Base-by-base conservation (phyloP, 768 basidiomycete species). In the Amanita inopinata region DNA sequence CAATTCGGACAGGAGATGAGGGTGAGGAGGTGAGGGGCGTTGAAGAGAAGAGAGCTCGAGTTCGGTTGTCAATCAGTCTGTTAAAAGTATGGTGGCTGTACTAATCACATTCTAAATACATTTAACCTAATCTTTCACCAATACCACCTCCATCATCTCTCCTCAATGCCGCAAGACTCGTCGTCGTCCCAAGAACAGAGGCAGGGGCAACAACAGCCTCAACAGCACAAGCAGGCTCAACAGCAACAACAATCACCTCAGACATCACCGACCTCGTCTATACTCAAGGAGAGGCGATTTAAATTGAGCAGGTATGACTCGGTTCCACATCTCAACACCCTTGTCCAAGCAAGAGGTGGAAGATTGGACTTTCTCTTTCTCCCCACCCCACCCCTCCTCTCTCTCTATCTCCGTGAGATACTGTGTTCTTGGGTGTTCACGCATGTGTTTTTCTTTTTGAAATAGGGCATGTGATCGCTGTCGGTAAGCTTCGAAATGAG, bases 401-500 rank as follows among this genome's bases (percentile, higher is more conserved):
- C n/a, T n/a, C n/a, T n/a, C n/a, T n/a, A n/a, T n/a, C n/a, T n/a
- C n/a, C 27, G 27, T 28, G 27, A 7, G 7, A 7, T 28, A n/a
- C n/a, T 7, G 7, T 28, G 27, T 7, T 28, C n/a, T 7, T 28
- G n/a, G 7, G 27, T 28, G 27, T 18, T 32, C 41, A n/a, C n/a
- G n/a, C n/a, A n/a, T n/a, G n/a, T n/a, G n/a, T 44, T 34, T 51
- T 43, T 49, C 20, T 48, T 50, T 51, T 34, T 47, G 27, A n/a
- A 45, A 24, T 49, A 89, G 87, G 58, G 86, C 87, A 46, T 90
- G 87, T 69, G 87, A 90, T 72, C 83, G 87, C 47, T 90, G 87
- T 68, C 78, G 87, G 85, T 89, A 65, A 71, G 83, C 52, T 9
- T 12, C 11, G 12, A 14, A n/a, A 14, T 18, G 22, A 4, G 20